Percentiles rank a stretch among this genome's conserved stretches.
Conservation (phyloP, 2,329 filamentous ascomycete genomes). For the Alternaria infectoria region DNA sequence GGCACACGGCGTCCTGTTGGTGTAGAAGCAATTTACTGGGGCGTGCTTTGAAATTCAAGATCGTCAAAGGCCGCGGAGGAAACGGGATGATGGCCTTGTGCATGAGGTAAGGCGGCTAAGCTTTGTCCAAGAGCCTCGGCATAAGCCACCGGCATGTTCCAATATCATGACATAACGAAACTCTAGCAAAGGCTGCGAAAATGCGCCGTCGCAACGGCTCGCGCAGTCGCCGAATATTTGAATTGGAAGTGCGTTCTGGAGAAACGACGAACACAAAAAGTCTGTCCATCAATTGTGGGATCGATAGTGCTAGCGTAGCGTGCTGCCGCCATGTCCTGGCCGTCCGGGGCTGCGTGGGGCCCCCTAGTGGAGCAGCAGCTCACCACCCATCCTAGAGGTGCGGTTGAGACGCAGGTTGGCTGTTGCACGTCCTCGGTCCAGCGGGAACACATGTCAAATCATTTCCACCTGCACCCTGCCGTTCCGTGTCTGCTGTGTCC, state of each 20-base stretch:
- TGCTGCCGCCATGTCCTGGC: slow-evolving; percentile 16
- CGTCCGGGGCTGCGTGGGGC: slow-evolving; percentile 14
- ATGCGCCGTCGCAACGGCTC: background rate
- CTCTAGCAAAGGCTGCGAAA: background rate
- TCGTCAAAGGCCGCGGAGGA: slow-evolving; percentile 16
- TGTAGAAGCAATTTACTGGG: slow-evolving; percentile 14
- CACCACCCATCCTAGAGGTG: slow-evolving; percentile 12
- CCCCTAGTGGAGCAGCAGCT: slow-evolving; percentile 17
- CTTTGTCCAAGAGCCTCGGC: slow-evolving; percentile 40
- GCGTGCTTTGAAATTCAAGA: slow-evolving; percentile 4
- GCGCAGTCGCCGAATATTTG: background rate
- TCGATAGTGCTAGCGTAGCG: slow-evolving; percentile 4
- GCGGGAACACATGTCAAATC: slow-evolving; percentile 25
- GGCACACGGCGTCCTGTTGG: background rate
- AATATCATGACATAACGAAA: slow-evolving; percentile 26
- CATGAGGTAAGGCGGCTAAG: slow-evolving; percentile 29
- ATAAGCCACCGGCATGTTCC: slow-evolving; percentile 24
- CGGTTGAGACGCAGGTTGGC: slow-evolving; percentile 23
- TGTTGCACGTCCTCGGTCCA: slow-evolving; percentile 29
- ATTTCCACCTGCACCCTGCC: slow-evolving; percentile 15
- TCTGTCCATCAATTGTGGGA: slow-evolving; percentile 2
- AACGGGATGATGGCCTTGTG: slow-evolving; percentile 29
- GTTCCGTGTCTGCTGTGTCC: slow-evolving; percentile 14
- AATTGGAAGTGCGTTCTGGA: background rate
- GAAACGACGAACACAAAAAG: slow-evolving; percentile 5